Percentiles rank a stretch among this genome's conserved stretches.
These are phyloP conservation scores for Phanerochaete sordida DNA, from an alignment of 768 basidiomycete species.

Conservation along the genomic window DNA sequence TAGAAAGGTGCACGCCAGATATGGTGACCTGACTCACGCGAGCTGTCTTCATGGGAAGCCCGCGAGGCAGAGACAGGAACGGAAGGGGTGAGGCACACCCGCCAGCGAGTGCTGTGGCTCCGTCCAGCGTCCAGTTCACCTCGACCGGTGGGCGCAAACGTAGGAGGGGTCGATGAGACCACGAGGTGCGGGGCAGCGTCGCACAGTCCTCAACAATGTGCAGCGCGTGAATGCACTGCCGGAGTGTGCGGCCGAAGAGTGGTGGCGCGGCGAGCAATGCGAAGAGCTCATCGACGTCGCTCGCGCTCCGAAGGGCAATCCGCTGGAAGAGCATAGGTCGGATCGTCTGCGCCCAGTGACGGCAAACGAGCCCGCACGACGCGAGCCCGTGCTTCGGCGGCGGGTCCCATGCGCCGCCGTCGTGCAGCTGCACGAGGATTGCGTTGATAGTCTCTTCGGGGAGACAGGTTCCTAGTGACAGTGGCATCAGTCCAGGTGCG, in stretches of 20 bases:
- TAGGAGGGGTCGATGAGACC: no score
- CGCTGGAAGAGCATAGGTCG: not conserved
- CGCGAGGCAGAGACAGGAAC: no score
- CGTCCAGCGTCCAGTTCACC: no score
- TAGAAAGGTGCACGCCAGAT: no score
- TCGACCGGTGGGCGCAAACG: no score
- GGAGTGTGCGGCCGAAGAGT: not conserved
- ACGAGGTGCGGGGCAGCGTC: no score
- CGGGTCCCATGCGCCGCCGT: not conserved
- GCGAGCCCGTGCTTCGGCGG: not conserved
- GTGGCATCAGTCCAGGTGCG: no score
- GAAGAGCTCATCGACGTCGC: not conserved
- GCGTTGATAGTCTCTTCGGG: not conserved
- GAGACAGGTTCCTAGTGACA: not conserved
- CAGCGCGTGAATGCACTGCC: not conserved
- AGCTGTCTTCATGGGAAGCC: no score
- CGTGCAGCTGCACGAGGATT: not conserved
- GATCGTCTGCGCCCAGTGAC: not conserved
- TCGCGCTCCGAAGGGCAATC: not conserved
- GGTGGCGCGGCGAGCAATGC: not conserved
- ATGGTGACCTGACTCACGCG: no score
- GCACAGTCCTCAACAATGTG: not conserved
- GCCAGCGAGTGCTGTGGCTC: no score
- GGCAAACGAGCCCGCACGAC: not conserved
- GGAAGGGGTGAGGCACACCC: no score